Evolutionary conservation across 495 filamentous ascomycete species (phyloP).

Genomic region (Saxispiralis lemnorum): DNA sequence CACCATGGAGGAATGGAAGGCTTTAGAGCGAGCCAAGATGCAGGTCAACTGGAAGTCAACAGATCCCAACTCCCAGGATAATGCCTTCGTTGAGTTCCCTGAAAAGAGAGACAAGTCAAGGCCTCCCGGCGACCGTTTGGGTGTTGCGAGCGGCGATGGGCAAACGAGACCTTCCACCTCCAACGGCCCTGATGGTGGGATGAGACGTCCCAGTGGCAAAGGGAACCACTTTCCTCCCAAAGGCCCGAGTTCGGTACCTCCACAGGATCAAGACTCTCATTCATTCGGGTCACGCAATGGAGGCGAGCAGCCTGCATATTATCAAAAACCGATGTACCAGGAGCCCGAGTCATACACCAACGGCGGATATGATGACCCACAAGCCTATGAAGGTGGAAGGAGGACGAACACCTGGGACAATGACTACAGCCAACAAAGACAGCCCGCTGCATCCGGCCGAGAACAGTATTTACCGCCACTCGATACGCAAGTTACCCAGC

Average conservation of each 20-base stretch:
- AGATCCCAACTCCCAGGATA: slow-evolving; percentile 12
- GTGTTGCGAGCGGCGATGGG: slow-evolving; percentile 16
- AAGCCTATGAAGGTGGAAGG: background rate
- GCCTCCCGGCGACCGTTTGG: slow-evolving; percentile 1
- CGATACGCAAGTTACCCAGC: slow-evolving; percentile 1
- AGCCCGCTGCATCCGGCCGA: background rate
- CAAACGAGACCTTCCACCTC: background rate
- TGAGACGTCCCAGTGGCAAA: background rate
- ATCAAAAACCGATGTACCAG: no score
- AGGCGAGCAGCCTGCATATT: background rate
- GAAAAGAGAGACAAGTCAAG: slow-evolving; percentile 7
- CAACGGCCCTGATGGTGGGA: background rate
- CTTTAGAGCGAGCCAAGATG: slow-evolving; percentile 7
- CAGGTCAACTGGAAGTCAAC: slow-evolving; percentile 3
- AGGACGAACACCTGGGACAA: background rate
- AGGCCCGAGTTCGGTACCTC: background rate
- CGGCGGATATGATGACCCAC: background rate
- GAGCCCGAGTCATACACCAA: background rate
- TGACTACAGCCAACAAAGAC: background rate
- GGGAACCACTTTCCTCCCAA: background rate
- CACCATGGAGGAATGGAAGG: slow-evolving; percentile 13
- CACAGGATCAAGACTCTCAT: slow-evolving; percentile 5
- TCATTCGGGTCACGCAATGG: slow-evolving; percentile 1
- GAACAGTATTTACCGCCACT: background rate
- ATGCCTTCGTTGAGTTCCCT: slow-evolving; percentile 20